Evolutionary conservation across 306 rosid species (phyloP).

Genomic region (Psophocarpus tetragonolobus): DNA sequence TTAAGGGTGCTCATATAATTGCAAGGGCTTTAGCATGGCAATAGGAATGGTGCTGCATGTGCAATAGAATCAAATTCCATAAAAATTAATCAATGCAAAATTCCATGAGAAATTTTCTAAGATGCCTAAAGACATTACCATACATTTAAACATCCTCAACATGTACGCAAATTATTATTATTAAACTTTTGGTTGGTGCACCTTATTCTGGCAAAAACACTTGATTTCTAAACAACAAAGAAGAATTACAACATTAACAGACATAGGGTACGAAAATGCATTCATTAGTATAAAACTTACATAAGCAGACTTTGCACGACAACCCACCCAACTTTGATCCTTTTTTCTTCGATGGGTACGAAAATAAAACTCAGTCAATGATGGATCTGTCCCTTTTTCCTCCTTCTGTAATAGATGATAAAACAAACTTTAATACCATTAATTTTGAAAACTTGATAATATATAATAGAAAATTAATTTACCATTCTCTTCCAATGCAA

Average conservation of each 20-base stretch:
- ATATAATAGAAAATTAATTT: not conserved
- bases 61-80: slow-evolving; percentile 15
- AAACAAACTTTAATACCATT: not conserved
- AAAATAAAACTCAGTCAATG: slow-evolving; percentile 28
- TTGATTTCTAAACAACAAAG: not conserved
- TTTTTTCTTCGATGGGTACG: slow-evolving; percentile 19
- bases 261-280: not conserved
- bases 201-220: not conserved
- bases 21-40: slow-evolving; percentile 24
- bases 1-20: slow-evolving; percentile 24
- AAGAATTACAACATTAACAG: not conserved
- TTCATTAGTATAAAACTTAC: slow-evolving; percentile 16
- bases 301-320: not conserved
- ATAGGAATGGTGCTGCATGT: slow-evolving; percentile 28
- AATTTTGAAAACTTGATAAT: not conserved
- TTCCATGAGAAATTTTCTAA: too few relatives aligned
- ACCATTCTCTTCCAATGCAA: slow-evolving; percentile 33
- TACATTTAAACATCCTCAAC: too few relatives aligned
- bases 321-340: slow-evolving; percentile 25
- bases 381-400: slow-evolving; percentile 20
- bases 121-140: too few relatives aligned
- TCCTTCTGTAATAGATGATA: not conserved
- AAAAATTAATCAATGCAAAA: slow-evolving; percentile 26
- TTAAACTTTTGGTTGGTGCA: not conserved
- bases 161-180: not conserved